phyloP scores from a whole-genome alignment of 371 early-diverging fungal genomes.

The Blastocladiella emersonii region DNA sequence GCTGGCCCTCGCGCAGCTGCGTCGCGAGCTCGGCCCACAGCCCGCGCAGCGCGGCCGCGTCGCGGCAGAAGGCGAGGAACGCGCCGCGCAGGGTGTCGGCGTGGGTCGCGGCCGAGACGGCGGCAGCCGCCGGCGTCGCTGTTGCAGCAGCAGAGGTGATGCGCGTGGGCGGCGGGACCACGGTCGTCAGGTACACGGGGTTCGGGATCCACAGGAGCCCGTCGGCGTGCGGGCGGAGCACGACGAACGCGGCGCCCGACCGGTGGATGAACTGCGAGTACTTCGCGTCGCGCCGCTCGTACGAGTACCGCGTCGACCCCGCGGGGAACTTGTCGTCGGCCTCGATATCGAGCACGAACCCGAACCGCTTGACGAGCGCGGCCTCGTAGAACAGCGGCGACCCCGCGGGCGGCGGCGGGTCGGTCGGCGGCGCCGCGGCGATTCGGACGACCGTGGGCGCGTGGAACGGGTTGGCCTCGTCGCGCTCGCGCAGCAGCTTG shows the following conservation, averaged over 20 bases:
- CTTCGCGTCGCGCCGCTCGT: slow-evolving; percentile 47
- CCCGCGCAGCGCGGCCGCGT: neutral
- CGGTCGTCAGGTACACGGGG: slow-evolving; percentile 25
- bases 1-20: neutral
- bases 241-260: slow-evolving; percentile 81
- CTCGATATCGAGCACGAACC: slow-evolving; percentile 89
- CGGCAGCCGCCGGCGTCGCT: neutral
- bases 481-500: slow-evolving; percentile 30
- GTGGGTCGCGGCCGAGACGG: neutral
- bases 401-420: slow-evolving; percentile 16
- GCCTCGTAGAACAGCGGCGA: slow-evolving; percentile 53
- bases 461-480: slow-evolving; percentile 76
- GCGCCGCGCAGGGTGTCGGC: neutral
- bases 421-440: slow-evolving; percentile 50
- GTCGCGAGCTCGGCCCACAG: neutral
- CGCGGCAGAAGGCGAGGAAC: neutral
- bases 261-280: slow-evolving; percentile 84
- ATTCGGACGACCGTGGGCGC: slow-evolving; percentile 49
- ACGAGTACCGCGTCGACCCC: slow-evolving; percentile 47
- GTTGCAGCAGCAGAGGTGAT: neutral
- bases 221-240: slow-evolving; percentile 51
- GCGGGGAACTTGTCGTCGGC: slow-evolving; percentile 52
- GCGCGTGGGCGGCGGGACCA: neutral
- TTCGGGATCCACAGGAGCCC: slow-evolving; percentile 88
- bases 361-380: slow-evolving; percentile 62